A percentile compares a stretch with the other conserved stretches of the same genome.
These are phyloP conservation scores for Pharnaceum exiguum DNA, from an alignment of 148 eudicot genomes.

Conservation along the genomic window DNA sequence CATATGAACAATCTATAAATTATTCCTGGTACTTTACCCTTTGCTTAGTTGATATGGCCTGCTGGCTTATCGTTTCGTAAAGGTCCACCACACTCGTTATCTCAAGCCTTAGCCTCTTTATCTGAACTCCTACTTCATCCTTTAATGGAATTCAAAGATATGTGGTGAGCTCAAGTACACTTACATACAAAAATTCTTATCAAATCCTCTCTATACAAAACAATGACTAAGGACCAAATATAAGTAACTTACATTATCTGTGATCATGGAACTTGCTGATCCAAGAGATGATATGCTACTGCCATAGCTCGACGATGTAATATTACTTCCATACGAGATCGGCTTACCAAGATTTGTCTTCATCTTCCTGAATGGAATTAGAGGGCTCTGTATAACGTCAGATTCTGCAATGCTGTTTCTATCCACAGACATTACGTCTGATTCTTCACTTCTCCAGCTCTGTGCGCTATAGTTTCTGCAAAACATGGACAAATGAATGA, in stretches of 20 bases:
- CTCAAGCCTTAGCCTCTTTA: slow-evolving; percentile 46
- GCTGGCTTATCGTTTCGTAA: slow-evolving; percentile 42
- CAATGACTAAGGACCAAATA: too few species aligned
- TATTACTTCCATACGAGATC: too few species aligned
- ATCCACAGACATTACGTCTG: slow-evolving; percentile 9
- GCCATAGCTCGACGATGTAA: too few species aligned
- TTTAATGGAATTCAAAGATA: slow-evolving; percentile 21
- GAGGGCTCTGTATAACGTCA: slow-evolving; percentile 6
- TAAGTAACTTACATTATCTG: too few species aligned
- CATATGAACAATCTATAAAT: background rate
- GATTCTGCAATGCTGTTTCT: slow-evolving; percentile 16
- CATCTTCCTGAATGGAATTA: background rate
- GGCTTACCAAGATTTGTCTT: slow-evolving; percentile 12
- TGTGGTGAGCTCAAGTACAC: too few species aligned
- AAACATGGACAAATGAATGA: background rate
- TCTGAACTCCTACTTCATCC: slow-evolving; percentile 56
- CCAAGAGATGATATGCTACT: too few species aligned
- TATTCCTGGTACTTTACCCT: slow-evolving; percentile 32
- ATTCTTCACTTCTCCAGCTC: slow-evolving; percentile 28
- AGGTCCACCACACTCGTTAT: slow-evolving; percentile 48
- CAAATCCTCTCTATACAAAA: too few species aligned
- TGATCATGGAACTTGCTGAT: too few species aligned
- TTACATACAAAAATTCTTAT: too few species aligned
- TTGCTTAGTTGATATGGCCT: slow-evolving; percentile 33
- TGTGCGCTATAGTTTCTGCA: slow-evolving; percentile 17